Percentiles rank a stretch among this genome's conserved stretches.
Evolutionary conservation across 2,329 filamentous ascomycete genomes (phyloP).

Genomic region (Ascochyta koolunga): DNA sequence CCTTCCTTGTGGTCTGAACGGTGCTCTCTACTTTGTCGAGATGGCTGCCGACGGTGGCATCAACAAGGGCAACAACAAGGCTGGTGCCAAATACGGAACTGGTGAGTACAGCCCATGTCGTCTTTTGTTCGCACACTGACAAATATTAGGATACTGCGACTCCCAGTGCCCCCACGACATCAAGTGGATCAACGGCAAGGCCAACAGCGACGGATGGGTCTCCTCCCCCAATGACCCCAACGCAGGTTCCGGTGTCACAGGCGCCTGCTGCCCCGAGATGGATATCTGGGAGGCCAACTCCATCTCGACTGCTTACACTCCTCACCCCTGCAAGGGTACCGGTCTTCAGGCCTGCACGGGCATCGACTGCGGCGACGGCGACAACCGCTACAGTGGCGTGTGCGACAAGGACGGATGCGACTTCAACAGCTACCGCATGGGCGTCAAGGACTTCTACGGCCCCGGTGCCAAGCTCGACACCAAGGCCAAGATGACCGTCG

Average conservation of each 20-base stretch:
- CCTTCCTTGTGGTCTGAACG: conserved; percentile 73
- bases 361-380: conserved; percentile 48
- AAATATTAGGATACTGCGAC: conserved; percentile 43
- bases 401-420: conserved; percentile 75
- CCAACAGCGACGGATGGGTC: conserved; percentile 62
- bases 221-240: conserved; percentile 61
- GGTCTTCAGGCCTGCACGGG: conserved; percentile 61
- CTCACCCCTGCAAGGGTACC: conserved; percentile 65
- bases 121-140: conserved; percentile 13
- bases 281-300: conserved; percentile 75
- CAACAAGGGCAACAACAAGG: conserved; percentile 57
- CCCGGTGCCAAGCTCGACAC: conserved; percentile 56
- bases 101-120: conserved; percentile 48
- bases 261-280: conserved; percentile 72
- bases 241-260: conserved; percentile 59
- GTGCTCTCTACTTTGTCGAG: conserved; percentile 58
- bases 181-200: conserved; percentile 60
- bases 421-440: conserved; percentile 66
- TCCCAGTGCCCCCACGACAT: conserved; percentile 54
- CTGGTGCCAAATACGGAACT: conserved; percentile 64
- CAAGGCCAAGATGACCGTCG: conserved; percentile 54
- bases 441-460: conserved; percentile 68
- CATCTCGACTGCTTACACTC: conserved; percentile 68
- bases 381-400: conserved; percentile 63
- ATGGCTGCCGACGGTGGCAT: conserved; percentile 61